Base-by-base conservation (phyloP, 345 rosid species). In the Arabis hirsuta region DNA sequence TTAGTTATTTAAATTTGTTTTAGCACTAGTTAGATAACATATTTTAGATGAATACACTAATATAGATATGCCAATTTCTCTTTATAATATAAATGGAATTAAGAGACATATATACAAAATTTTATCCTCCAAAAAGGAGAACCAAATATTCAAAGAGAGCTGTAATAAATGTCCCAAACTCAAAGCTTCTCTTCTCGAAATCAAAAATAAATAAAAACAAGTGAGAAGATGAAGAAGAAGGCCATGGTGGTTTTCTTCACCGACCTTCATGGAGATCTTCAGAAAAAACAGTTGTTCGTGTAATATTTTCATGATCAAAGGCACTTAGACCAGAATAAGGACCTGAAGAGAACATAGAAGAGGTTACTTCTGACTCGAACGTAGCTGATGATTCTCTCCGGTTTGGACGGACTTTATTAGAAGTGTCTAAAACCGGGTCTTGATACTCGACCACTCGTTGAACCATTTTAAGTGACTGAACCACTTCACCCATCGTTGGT, bases 211-310 rank as follows among this genome's bases (percentile, higher is more conserved):
- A n/a, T 6, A 32, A 66, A 20, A 65, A 32, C 6, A 44, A 60
- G 61, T 16, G 39, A 43, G 50, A 60, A 71, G 31, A 55, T 16
- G 2, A 69, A 3, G 11, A 19, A 59, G 16, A 55, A 39, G 52
- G 44, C 43, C 20, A 59, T 39, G 39, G 6, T 52, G 19, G 4
- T 58, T 52, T 36, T 46, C 55, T 73, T 87, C 82, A 95, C 69
- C 99, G 82, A 53, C 97, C 99, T 86, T 91, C 97, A 62, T 87
- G 97, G 65, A 95, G 99, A 83, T 95, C 99, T 84, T 95, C 99
- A 1, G 97, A 95, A 79, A 82, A 88, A 72, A 84, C 87, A 7
- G 86, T 91, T 45, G 96, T 84, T 72, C 93, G 84, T 9, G 98
- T 83, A 60, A 94, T 62, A 76, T 83, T 87, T 38, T 91, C 96